Conservation (phyloP, 352 stramenopile genomes). For the Phytophthora sansomeana region DNA sequence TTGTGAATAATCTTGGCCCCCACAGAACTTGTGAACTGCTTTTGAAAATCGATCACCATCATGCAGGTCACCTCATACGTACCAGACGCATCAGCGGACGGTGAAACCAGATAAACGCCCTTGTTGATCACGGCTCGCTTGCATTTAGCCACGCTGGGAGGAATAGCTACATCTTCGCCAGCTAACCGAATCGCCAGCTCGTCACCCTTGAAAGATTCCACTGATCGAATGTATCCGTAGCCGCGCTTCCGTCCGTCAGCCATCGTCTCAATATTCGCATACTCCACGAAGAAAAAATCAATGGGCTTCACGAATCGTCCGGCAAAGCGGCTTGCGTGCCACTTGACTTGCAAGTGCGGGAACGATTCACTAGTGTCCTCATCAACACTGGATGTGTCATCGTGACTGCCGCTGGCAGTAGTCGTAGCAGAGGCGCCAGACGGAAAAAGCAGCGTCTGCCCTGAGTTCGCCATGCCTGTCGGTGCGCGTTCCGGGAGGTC, state of each 20-base stretch:
- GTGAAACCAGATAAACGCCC: constrained; percentile 73
- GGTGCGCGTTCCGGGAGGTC: constrained; percentile 50
- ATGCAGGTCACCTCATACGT: constrained; percentile 85
- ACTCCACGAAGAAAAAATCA: constrained; percentile 91
- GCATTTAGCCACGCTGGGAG: constrained; percentile 84
- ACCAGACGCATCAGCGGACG: constrained; percentile 42
- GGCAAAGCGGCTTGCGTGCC: constrained; percentile 85
- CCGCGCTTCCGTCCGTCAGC: constrained; percentile 68
- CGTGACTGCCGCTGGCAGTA: constrained; percentile 42
- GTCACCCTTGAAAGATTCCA: constrained; percentile 86
- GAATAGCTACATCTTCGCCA: constrained; percentile 71
- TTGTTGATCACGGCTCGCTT: constrained; percentile 89
- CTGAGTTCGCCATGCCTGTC: constrained; percentile 20
- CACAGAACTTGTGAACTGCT: constrained; percentile 72
- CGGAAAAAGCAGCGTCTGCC: constrained; percentile 34
- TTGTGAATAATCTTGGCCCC: constrained; percentile 78
- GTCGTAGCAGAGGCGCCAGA: constrained; percentile 36
- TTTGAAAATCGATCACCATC: constrained; percentile 89
- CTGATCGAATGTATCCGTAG: constrained; percentile 81
- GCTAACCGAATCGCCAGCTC: constrained; percentile 74
- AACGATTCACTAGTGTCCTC: constrained; percentile 57
- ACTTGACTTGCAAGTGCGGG: constrained; percentile 84
- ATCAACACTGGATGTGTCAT: constrained; percentile 54
- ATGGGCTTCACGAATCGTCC: constrained; percentile 84
- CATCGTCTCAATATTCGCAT: constrained; percentile 80